A percentile compares a stretch with the other conserved stretches of the same genome.
phyloP scores from a whole-genome alignment of 2,329 filamentous ascomycete genomes.

The Ophiobolus disseminans region DNA sequence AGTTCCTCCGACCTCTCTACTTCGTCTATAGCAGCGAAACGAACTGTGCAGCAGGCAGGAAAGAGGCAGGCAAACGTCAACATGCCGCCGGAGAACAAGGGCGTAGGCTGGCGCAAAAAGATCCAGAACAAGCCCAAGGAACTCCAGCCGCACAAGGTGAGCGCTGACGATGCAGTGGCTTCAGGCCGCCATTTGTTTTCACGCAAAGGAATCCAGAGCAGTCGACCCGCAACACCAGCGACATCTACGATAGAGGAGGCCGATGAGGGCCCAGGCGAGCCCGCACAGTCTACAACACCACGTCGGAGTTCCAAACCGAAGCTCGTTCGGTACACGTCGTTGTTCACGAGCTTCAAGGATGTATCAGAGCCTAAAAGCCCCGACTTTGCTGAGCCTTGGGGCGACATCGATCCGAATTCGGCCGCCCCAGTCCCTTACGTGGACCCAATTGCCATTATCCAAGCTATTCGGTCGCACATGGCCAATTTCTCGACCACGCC shows the following conservation, averaged over 20 bases:
- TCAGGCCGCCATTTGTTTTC: constrained; percentile 24
- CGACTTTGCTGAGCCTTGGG: constrained; percentile 40
- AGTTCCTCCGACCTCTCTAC: no score
- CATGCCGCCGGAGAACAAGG: constrained; percentile 28
- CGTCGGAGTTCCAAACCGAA: constrained; percentile 49
- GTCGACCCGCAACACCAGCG: constrained; percentile 26
- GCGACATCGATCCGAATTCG: constrained; percentile 20
- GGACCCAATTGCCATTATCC: constrained; percentile 34
- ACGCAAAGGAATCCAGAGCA: constrained; percentile 31
- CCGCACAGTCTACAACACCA: constrained; percentile 36
- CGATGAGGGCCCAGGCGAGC: constrained; percentile 39
- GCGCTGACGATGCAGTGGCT: constrained; percentile 5
- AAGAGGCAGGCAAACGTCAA: constrained; percentile 1
- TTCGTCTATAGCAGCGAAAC: no score
- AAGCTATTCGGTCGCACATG: constrained; percentile 39
- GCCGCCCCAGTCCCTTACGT: constrained; percentile 25
- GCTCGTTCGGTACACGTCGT: constrained; percentile 50
- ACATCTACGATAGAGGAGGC: constrained; percentile 32
- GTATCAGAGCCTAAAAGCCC: constrained; percentile 23
- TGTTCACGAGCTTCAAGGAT: constrained; percentile 34
- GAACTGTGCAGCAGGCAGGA: not conserved
- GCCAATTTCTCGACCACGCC: constrained; percentile 22
- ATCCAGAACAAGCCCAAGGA: constrained; percentile 26
- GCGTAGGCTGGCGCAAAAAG: constrained; percentile 31
- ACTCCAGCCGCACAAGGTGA: constrained; percentile 10